These are phyloP conservation scores for Pythium chondricola DNA, from an alignment of 352 stramenopile genomes.

Conservation along the genomic window DNA sequence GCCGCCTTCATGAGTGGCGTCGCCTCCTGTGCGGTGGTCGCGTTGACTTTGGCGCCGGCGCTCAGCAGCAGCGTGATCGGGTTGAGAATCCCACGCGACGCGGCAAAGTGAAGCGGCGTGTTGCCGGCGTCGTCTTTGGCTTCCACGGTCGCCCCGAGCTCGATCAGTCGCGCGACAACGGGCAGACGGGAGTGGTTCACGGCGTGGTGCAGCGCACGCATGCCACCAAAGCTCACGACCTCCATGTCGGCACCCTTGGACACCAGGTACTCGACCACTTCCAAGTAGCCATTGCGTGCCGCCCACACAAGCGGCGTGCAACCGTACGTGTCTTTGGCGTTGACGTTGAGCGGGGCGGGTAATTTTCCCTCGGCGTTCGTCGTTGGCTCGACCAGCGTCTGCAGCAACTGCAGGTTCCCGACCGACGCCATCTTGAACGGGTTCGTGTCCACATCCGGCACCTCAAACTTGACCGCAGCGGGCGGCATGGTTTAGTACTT, in stretches of 20 bases:
- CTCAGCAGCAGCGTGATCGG: conserved; percentile 69
- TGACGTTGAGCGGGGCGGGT: conserved; percentile 53
- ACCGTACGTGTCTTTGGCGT: conserved; percentile 73
- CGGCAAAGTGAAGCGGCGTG: conserved; percentile 79
- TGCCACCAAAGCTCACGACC: conserved; percentile 59
- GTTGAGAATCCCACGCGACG: conserved; percentile 79
- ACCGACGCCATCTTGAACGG: conserved; percentile 83
- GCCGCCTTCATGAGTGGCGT: conserved; percentile 86
- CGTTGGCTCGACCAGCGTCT: conserved; percentile 55
- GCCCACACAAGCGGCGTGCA: conserved; percentile 80
- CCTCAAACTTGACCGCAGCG: conserved; percentile 51
- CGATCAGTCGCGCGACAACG: conserved; percentile 60
- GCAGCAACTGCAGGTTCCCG: conserved; percentile 65
- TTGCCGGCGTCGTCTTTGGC: conserved; percentile 83
- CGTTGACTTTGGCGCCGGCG: conserved; percentile 75
- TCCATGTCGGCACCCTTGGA: conserved; percentile 65
- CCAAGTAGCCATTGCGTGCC: conserved; percentile 76
- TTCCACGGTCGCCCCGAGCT: conserved; percentile 70
- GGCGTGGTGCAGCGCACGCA: conserved; percentile 80
- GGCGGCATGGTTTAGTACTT: conserved; percentile 16
- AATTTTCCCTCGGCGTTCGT: conserved; percentile 32
- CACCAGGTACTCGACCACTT: conserved; percentile 75
- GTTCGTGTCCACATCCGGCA: conserved; percentile 77
- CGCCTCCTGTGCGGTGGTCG: conserved; percentile 61
- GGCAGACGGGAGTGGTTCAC: conserved; percentile 70